Evolutionary conservation across 2,329 filamentous ascomycete genomes (phyloP).

Genomic region (Anthostomella pinea): DNA sequence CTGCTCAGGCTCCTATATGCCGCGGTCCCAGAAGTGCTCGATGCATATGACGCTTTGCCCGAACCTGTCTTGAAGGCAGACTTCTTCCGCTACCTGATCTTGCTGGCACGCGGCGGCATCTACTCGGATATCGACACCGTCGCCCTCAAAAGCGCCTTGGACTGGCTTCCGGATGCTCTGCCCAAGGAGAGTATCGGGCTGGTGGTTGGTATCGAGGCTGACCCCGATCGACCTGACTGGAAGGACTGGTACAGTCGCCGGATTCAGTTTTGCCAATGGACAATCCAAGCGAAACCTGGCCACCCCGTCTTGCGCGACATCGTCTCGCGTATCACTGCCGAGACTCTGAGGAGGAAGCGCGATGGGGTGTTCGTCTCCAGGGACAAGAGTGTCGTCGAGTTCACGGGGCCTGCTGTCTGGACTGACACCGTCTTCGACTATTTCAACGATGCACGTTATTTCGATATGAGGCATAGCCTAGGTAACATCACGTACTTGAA

Average conservation of each 20-base stretch:
- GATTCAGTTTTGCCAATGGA: conserved; percentile 99
- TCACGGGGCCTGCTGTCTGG: conserved; percentile 92
- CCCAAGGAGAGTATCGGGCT: conserved; percentile 77
- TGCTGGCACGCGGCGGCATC: conserved; percentile 59
- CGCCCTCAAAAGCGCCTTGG: conserved; percentile 75
- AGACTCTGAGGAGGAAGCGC: conserved; percentile 72
- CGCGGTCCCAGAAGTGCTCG: conserved; percentile 72
- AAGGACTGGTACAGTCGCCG: conserved; percentile 91
- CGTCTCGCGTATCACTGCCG: conserved; percentile 79
- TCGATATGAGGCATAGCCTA: conserved; percentile 69
- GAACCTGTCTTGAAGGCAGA: conserved; percentile 75
- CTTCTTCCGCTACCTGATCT: conserved; percentile 73
- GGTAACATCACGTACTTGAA: conserved; percentile 80
- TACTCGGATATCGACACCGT: conserved; percentile 93
- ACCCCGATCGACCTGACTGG: conserved; percentile 92
- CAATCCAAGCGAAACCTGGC: conserved; percentile 91
- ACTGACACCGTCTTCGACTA: conserved; percentile 90
- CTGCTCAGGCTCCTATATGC: conserved; percentile 85
- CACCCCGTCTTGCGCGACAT: conserved; percentile 89
- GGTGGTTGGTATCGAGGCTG: conserved; percentile 92
- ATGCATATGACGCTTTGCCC: conserved; percentile 72
- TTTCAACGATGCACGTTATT: conserved; percentile 88
- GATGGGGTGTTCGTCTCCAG: conserved; percentile 47
- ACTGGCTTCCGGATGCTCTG: conserved; percentile 82
- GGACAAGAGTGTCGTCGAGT: conserved; percentile 81